These are phyloP conservation scores for Stagonosporopsis tanaceti DNA, from an alignment of 2,329 filamentous ascomycete species.

Conservation along the genomic window DNA sequence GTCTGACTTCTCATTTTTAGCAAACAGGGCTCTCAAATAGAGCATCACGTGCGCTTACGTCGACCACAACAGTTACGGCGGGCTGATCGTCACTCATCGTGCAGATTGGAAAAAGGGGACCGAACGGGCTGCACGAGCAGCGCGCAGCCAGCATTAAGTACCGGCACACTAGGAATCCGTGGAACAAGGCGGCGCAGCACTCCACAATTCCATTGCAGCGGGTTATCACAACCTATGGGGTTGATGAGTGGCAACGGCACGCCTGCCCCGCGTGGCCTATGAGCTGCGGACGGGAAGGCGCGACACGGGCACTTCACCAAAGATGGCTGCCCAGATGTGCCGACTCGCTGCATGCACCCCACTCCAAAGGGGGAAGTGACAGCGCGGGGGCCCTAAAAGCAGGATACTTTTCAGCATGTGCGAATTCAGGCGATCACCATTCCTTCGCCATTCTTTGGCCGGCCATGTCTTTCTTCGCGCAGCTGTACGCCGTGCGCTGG, in stretches of 20 bases:
- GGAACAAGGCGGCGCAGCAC: constrained; percentile 8
- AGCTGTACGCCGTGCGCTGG: constrained; percentile 21
- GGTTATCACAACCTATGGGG: neutral
- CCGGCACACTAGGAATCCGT: neutral
- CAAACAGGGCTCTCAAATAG: neutral
- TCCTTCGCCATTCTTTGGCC: neutral
- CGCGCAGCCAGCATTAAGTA: constrained; percentile 8
- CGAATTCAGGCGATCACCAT: neutral
- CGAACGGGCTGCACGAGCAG: neutral
- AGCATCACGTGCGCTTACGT: constrained; percentile 10
- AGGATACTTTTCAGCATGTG: neutral
- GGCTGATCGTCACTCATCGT: constrained; percentile 11
- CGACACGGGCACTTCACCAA: constrained; percentile 13
- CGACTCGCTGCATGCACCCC: neutral
- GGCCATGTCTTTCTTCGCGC: constrained; percentile 16
- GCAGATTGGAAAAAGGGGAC: neutral
- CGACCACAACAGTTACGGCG: constrained; percentile 7
- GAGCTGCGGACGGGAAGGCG: constrained; percentile 2
- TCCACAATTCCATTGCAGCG: neutral
- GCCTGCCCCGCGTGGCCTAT: neutral
- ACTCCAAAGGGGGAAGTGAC: neutral
- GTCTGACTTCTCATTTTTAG: constrained; percentile 3
- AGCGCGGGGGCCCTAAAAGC: neutral
- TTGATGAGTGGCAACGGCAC: constrained; percentile 1
- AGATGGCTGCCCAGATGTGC: neutral